Evolutionary conservation across 1,139 yeast species (phyloP).

Genomic region (Pichia kudriavzevii): DNA sequence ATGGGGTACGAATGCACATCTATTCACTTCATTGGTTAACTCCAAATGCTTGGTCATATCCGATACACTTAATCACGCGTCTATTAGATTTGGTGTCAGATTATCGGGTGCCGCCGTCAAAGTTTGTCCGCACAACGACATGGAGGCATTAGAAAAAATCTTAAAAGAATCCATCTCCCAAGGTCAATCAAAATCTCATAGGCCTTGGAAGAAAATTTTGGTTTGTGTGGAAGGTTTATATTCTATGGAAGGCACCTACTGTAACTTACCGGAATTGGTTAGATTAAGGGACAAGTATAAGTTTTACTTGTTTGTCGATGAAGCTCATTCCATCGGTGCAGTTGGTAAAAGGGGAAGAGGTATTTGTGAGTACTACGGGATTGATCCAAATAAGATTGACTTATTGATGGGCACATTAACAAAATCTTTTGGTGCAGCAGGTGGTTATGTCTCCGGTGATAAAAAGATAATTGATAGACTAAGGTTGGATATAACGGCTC

Average conservation of each 20-base stretch:
- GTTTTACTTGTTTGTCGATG: conserved; percentile 86
- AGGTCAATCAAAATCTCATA: conserved; percentile 94
- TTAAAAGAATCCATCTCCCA: conserved; percentile 85
- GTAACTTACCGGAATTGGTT: conserved; percentile 72
- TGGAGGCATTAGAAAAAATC: conserved; percentile 70
- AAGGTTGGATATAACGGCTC: conserved; percentile 66
- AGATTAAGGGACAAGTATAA: conserved; percentile 79
- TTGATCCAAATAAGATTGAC: conserved; percentile 71
- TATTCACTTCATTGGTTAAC: conserved; percentile 79
- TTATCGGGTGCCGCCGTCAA: conserved; percentile 89
- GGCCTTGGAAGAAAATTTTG: conserved; percentile 94
- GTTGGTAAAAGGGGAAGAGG: conserved; percentile 93
- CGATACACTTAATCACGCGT: conserved; percentile 92
- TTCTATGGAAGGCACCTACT: conserved; percentile 97
- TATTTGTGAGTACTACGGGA: conserved; percentile 84
- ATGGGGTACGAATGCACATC: conserved; percentile 90
- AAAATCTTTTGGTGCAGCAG: conserved; percentile 97
- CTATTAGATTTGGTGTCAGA: conserved; percentile 91
- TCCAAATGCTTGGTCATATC: conserved; percentile 84
- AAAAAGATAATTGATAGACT: conserved; percentile 63
- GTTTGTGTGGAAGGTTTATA: conserved; percentile 93
- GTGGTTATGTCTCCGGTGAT: conserved; percentile 86
- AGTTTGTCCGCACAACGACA: conserved; percentile 88
- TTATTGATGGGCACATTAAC: conserved; percentile 96
- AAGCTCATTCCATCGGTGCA: conserved; percentile 98